These are phyloP conservation scores for Microdochium nivale DNA, from an alignment of 2,329 filamentous ascomycete species.

Conservation along the genomic window DNA sequence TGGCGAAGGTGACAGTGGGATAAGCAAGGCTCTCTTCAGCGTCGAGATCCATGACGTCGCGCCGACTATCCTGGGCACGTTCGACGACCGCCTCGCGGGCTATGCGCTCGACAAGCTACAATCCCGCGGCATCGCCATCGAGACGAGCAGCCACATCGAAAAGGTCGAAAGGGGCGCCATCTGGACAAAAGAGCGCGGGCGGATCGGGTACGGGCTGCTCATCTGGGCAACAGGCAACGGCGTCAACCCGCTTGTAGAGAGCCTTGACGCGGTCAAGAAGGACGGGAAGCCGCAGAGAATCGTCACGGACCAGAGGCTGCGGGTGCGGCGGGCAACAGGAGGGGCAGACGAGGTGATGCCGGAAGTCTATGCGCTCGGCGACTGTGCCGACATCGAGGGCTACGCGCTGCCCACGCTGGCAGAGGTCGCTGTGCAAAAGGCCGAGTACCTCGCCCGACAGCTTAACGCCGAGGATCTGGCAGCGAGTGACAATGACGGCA, in stretches of 20 bases:
- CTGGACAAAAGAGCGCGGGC: constrained; percentile 7
- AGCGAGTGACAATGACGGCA: background rate
- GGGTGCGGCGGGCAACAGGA: constrained; percentile 16
- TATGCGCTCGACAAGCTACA: constrained; percentile 28
- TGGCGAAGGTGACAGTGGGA: background rate
- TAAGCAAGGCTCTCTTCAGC: constrained; percentile 10
- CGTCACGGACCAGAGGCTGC: constrained; percentile 9
- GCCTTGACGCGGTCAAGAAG: constrained; percentile 11
- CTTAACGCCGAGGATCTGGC: constrained; percentile 3
- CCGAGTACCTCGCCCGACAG: constrained; percentile 19
- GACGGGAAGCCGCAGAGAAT: constrained; percentile 9
- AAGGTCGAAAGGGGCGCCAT: constrained; percentile 7
- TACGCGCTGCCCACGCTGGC: constrained; percentile 23
- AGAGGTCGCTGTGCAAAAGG: constrained; percentile 28
- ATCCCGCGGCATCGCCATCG: constrained; percentile 25
- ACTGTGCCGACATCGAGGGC: constrained; percentile 28
- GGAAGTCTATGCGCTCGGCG: constrained; percentile 23
- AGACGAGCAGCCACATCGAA: constrained; percentile 17
- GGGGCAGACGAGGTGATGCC: constrained; percentile 7
- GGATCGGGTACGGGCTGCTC: constrained; percentile 5
- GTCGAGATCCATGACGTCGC: constrained; percentile 36
- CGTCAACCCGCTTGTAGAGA: constrained; percentile 12
- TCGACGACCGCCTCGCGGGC: constrained; percentile 28
- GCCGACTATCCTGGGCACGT: constrained; percentile 27
- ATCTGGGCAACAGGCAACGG: constrained; percentile 14